Evolutionary conservation across 129 eudicot genomes (phyloP), one percentile per base, ranked within the genome.

Genomic region (Chrysanthemum lavandulifolium): DNA sequence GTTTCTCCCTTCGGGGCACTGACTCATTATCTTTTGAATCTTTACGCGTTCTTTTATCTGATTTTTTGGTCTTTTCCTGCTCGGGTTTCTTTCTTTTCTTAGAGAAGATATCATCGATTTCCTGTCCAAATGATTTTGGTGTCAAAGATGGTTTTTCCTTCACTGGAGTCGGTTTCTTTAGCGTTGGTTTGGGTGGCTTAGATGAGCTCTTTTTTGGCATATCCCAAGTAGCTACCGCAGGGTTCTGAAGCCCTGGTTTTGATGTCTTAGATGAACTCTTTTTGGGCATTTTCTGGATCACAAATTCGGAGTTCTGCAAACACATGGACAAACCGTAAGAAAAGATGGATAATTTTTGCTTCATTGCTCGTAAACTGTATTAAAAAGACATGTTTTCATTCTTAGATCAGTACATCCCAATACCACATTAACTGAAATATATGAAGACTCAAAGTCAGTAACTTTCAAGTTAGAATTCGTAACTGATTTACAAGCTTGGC

Each of bases 51-150:
- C 73, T 78, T 60, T 81, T 89, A 55, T 48, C 84, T 75, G 48
- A 56, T 72, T 76, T 79, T 12, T 67, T 50, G 13, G 65, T 65
- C 62, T 92, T 64, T 31, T 33, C 65, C 25, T 69, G 58, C 75
- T 81, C 91, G 0, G 79, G 64, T 72, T 76, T 86, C 87, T 86
- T 88, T 76, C 89, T 74, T 81, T 89, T 92, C 71, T 81, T 84
- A 2, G 89, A 83, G 54, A 92, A 92, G n/a, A 92, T 87, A 1
- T 92, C 98, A 16, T 92, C 96, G 13, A 91, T 86, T 79, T 88
- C 96, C 40, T 78, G 73, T n/a, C 84, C 79, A 19, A 70, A 71
- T 50, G 69, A 79, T 58, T 73, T 76, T 29, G 84, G 47, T 25
- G 74, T 72, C 9, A 74, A 16, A 23, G 74, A 57, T 52, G 73